Conservation (phyloP, 176 grass and related monocot species). For the Calamus simplicifolius region DNA sequence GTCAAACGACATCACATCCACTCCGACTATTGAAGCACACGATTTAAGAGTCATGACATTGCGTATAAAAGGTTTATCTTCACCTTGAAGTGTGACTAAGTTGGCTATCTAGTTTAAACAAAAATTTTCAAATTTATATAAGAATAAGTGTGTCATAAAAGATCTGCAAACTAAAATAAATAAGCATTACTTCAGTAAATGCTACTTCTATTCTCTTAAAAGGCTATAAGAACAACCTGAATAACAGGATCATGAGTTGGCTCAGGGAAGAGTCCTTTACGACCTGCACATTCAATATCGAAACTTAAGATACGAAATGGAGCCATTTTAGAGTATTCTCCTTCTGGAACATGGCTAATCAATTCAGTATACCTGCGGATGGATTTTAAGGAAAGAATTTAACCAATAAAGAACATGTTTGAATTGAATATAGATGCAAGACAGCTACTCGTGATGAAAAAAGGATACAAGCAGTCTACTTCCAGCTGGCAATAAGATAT, state of each 20-base stretch:
- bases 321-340: conserved; percentile 88
- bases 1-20: conserved; percentile 96
- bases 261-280: conserved; percentile 96
- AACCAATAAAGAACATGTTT: neutral
- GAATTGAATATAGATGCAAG: conserved; percentile 13
- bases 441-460: conserved; percentile 6
- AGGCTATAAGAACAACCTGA: conserved; percentile 59
- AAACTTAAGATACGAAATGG: conserved; percentile 96
- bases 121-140: conserved; percentile 4
- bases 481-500: conserved; percentile 90
- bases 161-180: conserved; percentile 1
- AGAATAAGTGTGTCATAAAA: neutral
- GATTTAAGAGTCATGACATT: conserved; percentile 99
- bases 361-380: conserved; percentile 65
- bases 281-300: conserved; percentile 95
- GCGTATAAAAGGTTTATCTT: conserved; percentile 61
- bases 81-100: conserved; percentile 90
- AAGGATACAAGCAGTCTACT: conserved; percentile 88
- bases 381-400: conserved; percentile 31
- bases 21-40: conserved; percentile 86
- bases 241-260: conserved; percentile 98
- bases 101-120: conserved; percentile 78
- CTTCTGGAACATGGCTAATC: conserved; percentile 77
- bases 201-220: conserved; percentile 2
- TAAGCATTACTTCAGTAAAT: conserved; percentile 11